These are phyloP conservation scores for Paracamarosporium sp. DNA, from an alignment of 2,329 filamentous ascomycete species.

Conservation along the genomic window DNA sequence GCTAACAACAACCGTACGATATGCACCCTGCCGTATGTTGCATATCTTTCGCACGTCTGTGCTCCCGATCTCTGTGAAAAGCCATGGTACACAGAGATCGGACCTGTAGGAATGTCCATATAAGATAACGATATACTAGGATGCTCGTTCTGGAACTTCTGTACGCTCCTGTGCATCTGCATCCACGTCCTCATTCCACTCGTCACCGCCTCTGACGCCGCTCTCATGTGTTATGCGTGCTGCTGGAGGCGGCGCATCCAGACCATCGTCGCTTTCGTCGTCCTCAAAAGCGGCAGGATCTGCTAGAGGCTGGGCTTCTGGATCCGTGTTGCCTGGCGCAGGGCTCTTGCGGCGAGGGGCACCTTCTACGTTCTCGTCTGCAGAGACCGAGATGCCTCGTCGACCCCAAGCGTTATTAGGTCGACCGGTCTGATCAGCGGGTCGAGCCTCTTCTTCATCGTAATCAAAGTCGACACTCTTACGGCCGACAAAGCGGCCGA, in stretches of 20 bases:
- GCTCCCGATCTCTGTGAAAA: neutral
- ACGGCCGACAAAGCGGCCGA: constrained; percentile 77
- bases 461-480: constrained; percentile 57
- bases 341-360: constrained; percentile 32
- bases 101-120: neutral
- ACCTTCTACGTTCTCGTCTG: constrained; percentile 59
- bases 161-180: constrained; percentile 41
- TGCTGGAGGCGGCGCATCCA: constrained; percentile 41
- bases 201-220: constrained; percentile 43
- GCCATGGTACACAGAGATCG: neutral
- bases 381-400: constrained; percentile 65
- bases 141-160: constrained; percentile 22
- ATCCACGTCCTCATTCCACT: constrained; percentile 48
- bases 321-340: constrained; percentile 24
- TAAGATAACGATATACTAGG: neutral
- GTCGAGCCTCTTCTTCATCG: constrained; percentile 65
- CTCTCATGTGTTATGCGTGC: constrained; percentile 29
- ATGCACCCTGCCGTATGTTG: neutral
- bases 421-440: constrained; percentile 26
- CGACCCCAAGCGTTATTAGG: constrained; percentile 61
- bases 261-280: constrained; percentile 50
- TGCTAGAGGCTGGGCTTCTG: constrained; percentile 48
- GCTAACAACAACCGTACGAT: neutral
- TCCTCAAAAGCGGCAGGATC: constrained; percentile 57
- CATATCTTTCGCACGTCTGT: neutral